Percentiles rank a stretch among this genome's conserved stretches.
phyloP scores from a whole-genome alignment of 1,139 yeast species.

The Yarrowia galli region DNA sequence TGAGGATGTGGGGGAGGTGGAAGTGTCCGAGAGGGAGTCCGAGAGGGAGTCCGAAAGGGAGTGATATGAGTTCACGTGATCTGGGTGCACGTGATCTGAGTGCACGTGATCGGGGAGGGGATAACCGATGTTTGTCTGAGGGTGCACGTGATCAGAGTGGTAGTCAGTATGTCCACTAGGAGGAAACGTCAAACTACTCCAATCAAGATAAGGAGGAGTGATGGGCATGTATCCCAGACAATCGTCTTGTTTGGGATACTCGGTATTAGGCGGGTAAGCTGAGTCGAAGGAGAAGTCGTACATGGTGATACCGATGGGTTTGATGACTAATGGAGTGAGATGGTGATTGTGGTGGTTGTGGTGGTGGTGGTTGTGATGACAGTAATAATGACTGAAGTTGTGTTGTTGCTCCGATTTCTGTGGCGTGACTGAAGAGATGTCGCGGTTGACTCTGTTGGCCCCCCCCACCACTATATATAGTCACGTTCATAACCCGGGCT shows the following conservation, averaged over 20 bases:
- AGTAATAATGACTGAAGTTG: too few species aligned
- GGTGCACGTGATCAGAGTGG: not conserved
- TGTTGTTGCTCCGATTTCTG: too few species aligned
- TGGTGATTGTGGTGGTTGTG: too few species aligned
- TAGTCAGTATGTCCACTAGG: not conserved
- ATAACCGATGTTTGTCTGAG: too few species aligned
- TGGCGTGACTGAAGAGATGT: too few species aligned
- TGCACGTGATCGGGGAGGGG: too few species aligned
- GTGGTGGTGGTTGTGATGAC: too few species aligned
- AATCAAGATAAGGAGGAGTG: constrained; percentile 16
- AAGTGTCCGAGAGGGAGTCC: not conserved
- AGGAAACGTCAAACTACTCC: constrained; percentile 8
- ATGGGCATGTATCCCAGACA: constrained; percentile 22
- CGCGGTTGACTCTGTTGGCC: too few species aligned
- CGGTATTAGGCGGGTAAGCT: not conserved
- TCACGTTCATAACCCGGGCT: not conserved
- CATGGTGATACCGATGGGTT: too few species aligned
- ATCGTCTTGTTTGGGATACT: constrained; percentile 17
- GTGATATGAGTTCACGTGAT: too few species aligned
- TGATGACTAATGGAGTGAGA: not conserved
- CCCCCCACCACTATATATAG: not conserved
- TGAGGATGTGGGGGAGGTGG: not conserved
- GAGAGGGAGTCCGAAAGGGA: too few species aligned
- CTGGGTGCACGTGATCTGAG: not conserved
- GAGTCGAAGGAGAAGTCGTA: constrained; percentile 6